Evolutionary conservation across 2,329 filamentous ascomycete genomes (phyloP).

Genomic region (Trichoderma koningii): DNA sequence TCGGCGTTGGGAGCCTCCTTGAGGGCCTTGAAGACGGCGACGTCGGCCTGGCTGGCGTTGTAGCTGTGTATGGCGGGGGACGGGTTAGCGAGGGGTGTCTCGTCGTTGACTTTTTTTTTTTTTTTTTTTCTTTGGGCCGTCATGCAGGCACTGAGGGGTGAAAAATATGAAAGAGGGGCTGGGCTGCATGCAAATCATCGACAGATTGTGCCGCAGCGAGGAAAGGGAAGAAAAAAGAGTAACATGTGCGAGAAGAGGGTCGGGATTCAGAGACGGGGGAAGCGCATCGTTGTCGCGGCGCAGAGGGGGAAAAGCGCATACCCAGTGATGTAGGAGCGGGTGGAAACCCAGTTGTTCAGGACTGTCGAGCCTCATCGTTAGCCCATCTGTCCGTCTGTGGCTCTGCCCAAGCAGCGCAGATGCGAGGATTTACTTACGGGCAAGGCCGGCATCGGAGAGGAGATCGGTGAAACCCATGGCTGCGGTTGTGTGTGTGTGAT

Average conservation of each 20-base stretch:
- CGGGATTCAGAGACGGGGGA: background rate
- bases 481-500: constrained; percentile 29
- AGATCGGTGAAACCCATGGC: constrained; percentile 68
- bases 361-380: constrained; percentile 44
- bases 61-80: constrained; percentile 42
- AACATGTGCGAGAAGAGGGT: background rate
- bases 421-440: constrained; percentile 32
- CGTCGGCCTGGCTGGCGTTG: constrained; percentile 89
- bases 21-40: constrained; percentile 90
- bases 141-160: constrained; percentile 24
- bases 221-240: background rate
- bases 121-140: constrained; percentile 9
- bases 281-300: constrained; percentile 8
- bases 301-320: constrained; percentile 48
- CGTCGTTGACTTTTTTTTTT: constrained; percentile 4
- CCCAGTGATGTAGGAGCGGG: constrained; percentile 78
- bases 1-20: constrained; percentile 71
- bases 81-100: constrained; percentile 18
- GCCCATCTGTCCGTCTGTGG: background rate
- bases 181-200: constrained; percentile 13
- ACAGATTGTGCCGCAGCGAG: constrained; percentile 5
- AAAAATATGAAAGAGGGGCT: constrained; percentile 26
- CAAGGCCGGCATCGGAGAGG: constrained; percentile 61
- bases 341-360: constrained; percentile 69
- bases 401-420: background rate